These are phyloP conservation scores for Cladosporium sphaerospermum DNA, from an alignment of 2,329 filamentous ascomycete species.

Conservation along the genomic window DNA sequence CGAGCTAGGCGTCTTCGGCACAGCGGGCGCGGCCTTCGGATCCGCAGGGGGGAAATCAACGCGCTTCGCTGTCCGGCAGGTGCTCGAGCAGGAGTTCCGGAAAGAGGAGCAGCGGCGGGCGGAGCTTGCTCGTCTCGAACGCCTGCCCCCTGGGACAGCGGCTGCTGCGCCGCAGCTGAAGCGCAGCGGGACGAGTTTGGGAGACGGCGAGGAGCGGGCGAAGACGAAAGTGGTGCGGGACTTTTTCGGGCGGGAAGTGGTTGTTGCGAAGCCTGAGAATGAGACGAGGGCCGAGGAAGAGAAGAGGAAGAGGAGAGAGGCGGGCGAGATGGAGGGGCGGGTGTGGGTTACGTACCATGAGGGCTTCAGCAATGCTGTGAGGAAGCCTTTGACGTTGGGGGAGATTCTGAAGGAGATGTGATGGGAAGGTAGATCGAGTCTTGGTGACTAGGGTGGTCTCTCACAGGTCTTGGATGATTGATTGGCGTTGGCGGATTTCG, in stretches of 20 bases:
- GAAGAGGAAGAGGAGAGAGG: constrained; percentile 31
- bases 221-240: constrained; percentile 57
- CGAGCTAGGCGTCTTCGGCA: constrained; percentile 66
- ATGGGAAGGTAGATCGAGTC: neutral
- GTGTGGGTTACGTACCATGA: constrained; percentile 89
- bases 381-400: constrained; percentile 74
- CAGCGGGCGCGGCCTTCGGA: constrained; percentile 47
- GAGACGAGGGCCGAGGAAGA: constrained; percentile 29
- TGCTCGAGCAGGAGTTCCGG: constrained; percentile 82
- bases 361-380: constrained; percentile 84
- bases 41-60: constrained; percentile 60
- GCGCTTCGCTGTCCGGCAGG: constrained; percentile 87
- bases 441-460: no score
- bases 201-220: neutral
- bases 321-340: constrained; percentile 45
- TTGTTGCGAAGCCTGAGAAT: constrained; percentile 37
- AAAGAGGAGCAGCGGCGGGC: constrained; percentile 65
- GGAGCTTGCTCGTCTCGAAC: constrained; percentile 58
- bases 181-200: constrained; percentile 7
- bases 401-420: constrained; percentile 68
- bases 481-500: no score
- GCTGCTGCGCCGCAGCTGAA: constrained; percentile 21
- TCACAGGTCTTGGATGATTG: no score
- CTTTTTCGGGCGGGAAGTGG: constrained; percentile 75
- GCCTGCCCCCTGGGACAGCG: constrained; percentile 50